phyloP scores from a whole-genome alignment of 2,329 filamentous ascomycete species.

The Helminthosporium solani region DNA sequence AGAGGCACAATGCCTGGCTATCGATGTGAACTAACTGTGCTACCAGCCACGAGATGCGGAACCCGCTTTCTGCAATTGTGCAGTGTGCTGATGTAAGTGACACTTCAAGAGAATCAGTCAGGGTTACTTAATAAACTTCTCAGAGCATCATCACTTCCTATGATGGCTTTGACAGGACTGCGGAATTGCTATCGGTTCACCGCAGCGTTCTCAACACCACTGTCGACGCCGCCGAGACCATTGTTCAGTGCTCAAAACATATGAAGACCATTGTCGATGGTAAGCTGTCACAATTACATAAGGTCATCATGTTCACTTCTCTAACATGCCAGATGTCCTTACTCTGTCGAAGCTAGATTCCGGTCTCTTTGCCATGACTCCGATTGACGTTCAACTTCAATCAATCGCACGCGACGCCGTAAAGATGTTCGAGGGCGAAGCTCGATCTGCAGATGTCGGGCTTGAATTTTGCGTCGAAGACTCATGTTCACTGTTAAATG shows the following conservation, averaged over 20 bases:
- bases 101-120: slow-evolving; percentile 21
- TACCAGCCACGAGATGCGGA: slow-evolving; percentile 44
- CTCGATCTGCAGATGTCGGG: slow-evolving; percentile 30
- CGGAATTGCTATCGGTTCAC: neutral
- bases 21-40: neutral
- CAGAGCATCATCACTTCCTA: slow-evolving; percentile 16
- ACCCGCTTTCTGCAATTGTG: slow-evolving; percentile 46
- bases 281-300: neutral
- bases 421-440: slow-evolving; percentile 43
- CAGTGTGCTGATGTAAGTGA: slow-evolving; percentile 46
- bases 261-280: slow-evolving; percentile 51
- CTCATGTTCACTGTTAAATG: slow-evolving; percentile 38
- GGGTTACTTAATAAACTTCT: slow-evolving; percentile 5
- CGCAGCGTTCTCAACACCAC: slow-evolving; percentile 17
- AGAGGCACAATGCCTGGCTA: neutral
- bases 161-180: neutral
- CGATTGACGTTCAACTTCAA: slow-evolving; percentile 41
- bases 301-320: neutral
- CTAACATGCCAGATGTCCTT: slow-evolving; percentile 32
- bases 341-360: slow-evolving; percentile 50
- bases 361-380: slow-evolving; percentile 44
- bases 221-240: slow-evolving; percentile 44
- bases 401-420: slow-evolving; percentile 34
- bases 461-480: slow-evolving; percentile 34
- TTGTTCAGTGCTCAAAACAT: slow-evolving; percentile 47